Base-by-base conservation (phyloP, 169 alveolate species). In the Perkinsus olseni region DNA sequence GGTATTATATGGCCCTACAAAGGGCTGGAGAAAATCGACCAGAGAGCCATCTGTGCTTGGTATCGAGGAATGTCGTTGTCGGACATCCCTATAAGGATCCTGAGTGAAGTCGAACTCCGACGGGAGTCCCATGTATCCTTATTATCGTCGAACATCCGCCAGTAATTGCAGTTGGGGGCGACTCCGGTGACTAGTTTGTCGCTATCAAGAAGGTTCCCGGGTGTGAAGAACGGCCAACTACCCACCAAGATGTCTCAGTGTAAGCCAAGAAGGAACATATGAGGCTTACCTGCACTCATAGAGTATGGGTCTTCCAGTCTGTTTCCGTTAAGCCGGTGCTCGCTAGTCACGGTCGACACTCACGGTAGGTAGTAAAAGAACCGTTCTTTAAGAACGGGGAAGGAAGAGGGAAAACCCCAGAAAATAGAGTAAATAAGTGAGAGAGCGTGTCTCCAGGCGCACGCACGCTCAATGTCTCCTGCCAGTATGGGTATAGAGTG, bases 1-100 rank as follows among this genome's bases (percentile, higher is more conserved):
- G n/a, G n/a, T n/a, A n/a, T n/a, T n/a, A n/a, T n/a, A n/a, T n/a
- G 50, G 11, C 50, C 50, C 96, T 74, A 38, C 96, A 93, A 38
- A 97, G 98, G 74, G 97, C 95, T 94, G 95, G 82, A 96, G 10
- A 94, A 94, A 40, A 97, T 51, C 38, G 97, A 95, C 98, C 98
- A 97, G 39, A 97, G 93, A 38, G 97, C 96, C 94, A 97, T 96
- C 39, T 97, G 97, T 39, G 96, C 93, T 91, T 94, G 91, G 50
- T 97, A 96, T 94, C 96, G 96, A 38, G 96, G 94, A 96, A 95
- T 95, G 39, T 96, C 96, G 4, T 96, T 96, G 91, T 96, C 96
- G 38, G 97, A 97, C 24, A 97, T 96, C 94, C 96, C 98, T 37
- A 97, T 24, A 3, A 62, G 82, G 8, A 62, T 21, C 82, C 82